These are phyloP conservation scores for Nemophila menziesii DNA, from an alignment of 257 asterid species.

Conservation along the genomic window DNA sequence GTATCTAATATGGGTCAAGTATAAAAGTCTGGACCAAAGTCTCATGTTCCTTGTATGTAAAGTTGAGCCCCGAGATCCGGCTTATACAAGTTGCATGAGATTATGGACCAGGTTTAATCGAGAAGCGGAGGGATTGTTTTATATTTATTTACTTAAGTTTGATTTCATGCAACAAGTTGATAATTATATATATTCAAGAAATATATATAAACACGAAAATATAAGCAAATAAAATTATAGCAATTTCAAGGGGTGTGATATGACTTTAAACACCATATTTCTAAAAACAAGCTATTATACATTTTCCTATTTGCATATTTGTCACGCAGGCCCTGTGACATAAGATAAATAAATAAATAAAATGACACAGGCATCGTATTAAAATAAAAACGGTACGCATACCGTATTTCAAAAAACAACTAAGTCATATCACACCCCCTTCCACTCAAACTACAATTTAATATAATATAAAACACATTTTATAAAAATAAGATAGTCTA, in stretches of 20 bases:
- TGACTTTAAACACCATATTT: background rate
- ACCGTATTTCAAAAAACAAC: background rate
- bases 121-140: background rate
- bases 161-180: background rate
- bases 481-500: no score
- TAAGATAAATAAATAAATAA: background rate
- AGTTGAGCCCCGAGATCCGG: slow-evolving; percentile 5
- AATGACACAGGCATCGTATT: background rate
- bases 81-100: slow-evolving; percentile 1
- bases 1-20: no score
- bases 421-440: background rate
- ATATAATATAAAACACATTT: background rate
- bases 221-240: background rate
- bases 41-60: no score
- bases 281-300: background rate
- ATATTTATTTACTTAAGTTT: background rate
- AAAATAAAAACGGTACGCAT: background rate
- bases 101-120: background rate
- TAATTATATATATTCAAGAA: background rate
- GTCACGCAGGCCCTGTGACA: no score
- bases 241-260: background rate
- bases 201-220: background rate
- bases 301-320: background rate
- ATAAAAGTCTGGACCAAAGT: no score
- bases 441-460: background rate